phyloP scores from a whole-genome alignment of 768 basidiomycete species.

The Lactarius hengduanensis region DNA sequence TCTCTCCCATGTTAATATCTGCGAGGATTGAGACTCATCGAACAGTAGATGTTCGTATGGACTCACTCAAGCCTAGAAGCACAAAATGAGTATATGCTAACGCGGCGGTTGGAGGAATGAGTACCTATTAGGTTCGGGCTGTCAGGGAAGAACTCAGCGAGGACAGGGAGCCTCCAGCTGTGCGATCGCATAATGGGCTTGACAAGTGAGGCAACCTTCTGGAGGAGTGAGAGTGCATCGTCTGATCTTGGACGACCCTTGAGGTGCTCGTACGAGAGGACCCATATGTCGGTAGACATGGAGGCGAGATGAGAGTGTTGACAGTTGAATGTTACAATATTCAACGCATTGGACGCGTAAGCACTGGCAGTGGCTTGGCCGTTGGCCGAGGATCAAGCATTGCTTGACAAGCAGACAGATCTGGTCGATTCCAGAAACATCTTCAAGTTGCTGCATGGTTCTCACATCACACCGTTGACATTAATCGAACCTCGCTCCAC shows the following conservation, averaged over 20 bases:
- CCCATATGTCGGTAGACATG: slow-evolving; percentile 55
- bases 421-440: neutral
- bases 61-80: slow-evolving; percentile 30
- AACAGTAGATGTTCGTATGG: neutral
- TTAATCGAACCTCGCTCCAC: neutral
- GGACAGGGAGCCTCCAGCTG: slow-evolving; percentile 71
- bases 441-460: neutral
- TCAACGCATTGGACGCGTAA: neutral
- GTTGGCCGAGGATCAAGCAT: neutral
- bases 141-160: slow-evolving; percentile 88
- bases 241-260: slow-evolving; percentile 65
- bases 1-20: slow-evolving; percentile 79
- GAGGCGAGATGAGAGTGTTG: neutral
- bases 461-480: neutral
- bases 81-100: neutral
- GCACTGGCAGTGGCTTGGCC: neutral
- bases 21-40: slow-evolving; percentile 2
- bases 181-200: slow-evolving; percentile 94
- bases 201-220: slow-evolving; percentile 72
- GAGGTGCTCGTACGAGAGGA: slow-evolving; percentile 69
- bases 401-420: neutral
- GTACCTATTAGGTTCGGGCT: slow-evolving; percentile 69
- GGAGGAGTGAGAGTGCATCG: slow-evolving; percentile 64
- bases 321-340: neutral
- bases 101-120: slow-evolving; percentile 28